phyloP scores from a whole-genome alignment of 345 rosid species.

The Populus tremula region DNA sequence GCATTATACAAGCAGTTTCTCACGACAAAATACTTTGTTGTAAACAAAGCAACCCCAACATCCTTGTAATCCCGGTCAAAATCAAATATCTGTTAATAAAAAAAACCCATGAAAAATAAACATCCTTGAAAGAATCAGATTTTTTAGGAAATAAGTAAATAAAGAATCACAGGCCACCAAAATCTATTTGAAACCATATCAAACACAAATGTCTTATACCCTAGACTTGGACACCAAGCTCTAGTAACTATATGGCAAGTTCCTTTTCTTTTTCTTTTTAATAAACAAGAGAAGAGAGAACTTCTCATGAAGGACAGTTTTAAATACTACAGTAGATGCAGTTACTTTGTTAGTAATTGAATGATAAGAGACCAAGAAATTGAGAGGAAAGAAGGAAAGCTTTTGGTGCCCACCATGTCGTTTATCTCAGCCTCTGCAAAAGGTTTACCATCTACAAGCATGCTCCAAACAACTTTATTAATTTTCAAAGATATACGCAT shows the following conservation, averaged over 20 bases:
- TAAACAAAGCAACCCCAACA: slow-evolving; percentile 87
- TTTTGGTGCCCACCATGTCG: slow-evolving; percentile 77
- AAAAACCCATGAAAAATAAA: background rate
- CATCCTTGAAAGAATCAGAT: background rate
- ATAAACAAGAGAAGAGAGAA: background rate
- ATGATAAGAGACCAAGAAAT: background rate
- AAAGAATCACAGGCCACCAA: background rate
- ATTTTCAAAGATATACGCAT: slow-evolving; percentile 95
- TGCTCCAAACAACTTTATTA: slow-evolving; percentile 87
- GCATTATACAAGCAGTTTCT: slow-evolving; percentile 78
- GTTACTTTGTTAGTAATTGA: background rate
- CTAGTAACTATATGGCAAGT: background rate
- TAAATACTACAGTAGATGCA: background rate
- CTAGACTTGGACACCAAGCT: background rate
- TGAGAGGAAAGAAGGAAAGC: background rate
- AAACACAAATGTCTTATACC: background rate
- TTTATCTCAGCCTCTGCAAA: slow-evolving; percentile 99
- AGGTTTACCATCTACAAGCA: slow-evolving; percentile 95
- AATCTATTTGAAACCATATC: background rate
- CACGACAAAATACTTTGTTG: slow-evolving; percentile 76
- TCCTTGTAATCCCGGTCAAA: slow-evolving; percentile 98
- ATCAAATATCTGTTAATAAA: slow-evolving; percentile 68
- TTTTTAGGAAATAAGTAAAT: too few species aligned
- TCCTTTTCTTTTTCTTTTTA: background rate
- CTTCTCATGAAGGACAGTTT: background rate